Conservation (phyloP, 768 basidiomycete species). For the Boletus subcaerulescens region DNA sequence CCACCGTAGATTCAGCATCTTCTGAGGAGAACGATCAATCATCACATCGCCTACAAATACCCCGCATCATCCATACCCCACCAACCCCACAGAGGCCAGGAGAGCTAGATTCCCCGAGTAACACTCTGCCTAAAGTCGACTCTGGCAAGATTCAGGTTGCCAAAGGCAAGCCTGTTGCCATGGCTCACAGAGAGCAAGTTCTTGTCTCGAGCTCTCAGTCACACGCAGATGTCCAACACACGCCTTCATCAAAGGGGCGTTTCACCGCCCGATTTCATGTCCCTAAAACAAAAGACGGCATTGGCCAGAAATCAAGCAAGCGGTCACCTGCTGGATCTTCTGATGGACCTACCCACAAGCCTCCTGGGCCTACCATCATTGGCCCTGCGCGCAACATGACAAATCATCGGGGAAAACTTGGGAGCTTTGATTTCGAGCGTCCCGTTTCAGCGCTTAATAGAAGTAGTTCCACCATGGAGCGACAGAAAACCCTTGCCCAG, state of each 20-base stretch:
- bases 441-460: slow-evolving; percentile 44
- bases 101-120: slow-evolving; percentile 7
- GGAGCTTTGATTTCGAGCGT: slow-evolving; percentile 76
- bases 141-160: slow-evolving; percentile 4
- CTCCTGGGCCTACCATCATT: slow-evolving; percentile 2
- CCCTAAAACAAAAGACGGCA: slow-evolving; percentile 16
- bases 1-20: slow-evolving; percentile 27
- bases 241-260: slow-evolving; percentile 18
- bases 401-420: slow-evolving; percentile 54
- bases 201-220: slow-evolving; percentile 25
- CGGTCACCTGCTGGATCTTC: slow-evolving; percentile 11
- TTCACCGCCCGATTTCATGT: slow-evolving; percentile 32
- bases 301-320: slow-evolving; percentile 27
- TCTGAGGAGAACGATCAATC: slow-evolving; percentile 25
- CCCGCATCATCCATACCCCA: slow-evolving; percentile 36
- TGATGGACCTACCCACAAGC: slow-evolving; percentile 6
- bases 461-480: slow-evolving; percentile 28
- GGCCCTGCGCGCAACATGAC: slow-evolving; percentile 27
- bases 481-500: slow-evolving; percentile 4
- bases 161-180: slow-evolving; percentile 16
- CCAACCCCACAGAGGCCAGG: slow-evolving; percentile 33
- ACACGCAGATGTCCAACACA: slow-evolving; percentile 1
- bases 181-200: slow-evolving; percentile 26
- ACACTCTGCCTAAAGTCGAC: slow-evolving; percentile 8
- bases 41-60: slow-evolving; percentile 29